Evolutionary conservation across 495 filamentous ascomycete species (phyloP).

Genomic region (Neurospora sp.): DNA sequence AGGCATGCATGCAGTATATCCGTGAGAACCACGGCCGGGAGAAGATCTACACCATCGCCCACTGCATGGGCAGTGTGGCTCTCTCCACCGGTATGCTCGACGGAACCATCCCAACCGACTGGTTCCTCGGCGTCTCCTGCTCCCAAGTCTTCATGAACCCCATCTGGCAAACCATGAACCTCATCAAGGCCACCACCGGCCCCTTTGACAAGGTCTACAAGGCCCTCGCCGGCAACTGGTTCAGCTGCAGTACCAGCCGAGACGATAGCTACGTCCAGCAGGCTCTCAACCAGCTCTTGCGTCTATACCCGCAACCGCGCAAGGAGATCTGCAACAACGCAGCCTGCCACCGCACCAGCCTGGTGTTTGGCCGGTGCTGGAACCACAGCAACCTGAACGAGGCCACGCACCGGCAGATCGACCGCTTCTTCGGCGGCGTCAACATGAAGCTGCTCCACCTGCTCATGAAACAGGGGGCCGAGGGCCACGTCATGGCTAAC

Average conservation of each 20-base stretch:
- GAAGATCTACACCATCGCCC: constrained; percentile 49
- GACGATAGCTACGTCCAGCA: constrained; percentile 42
- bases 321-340: constrained; percentile 53
- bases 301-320: constrained; percentile 47
- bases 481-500: constrained; percentile 44
- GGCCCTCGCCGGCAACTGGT: constrained; percentile 41
- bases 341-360: constrained; percentile 47
- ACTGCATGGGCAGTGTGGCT: constrained; percentile 58
- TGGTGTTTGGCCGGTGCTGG: constrained; percentile 58
- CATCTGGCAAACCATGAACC: constrained; percentile 46
- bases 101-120: constrained; percentile 47
- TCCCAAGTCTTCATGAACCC: constrained; percentile 59
- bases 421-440: constrained; percentile 52
- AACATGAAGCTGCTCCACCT: constrained; percentile 48
- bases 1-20: constrained; percentile 47
- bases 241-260: constrained; percentile 35
- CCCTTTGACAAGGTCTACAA: constrained; percentile 40
- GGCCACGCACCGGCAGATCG: constrained; percentile 51
- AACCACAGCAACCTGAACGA: constrained; percentile 54
- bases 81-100: constrained; percentile 51
- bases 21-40: constrained; percentile 24
- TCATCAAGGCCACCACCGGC: constrained; percentile 41
- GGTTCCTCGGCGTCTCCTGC: constrained; percentile 52
- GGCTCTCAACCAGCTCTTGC: constrained; percentile 43
- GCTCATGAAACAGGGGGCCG: constrained; percentile 46